A percentile compares a stretch with the other conserved stretches of the same genome.
Evolutionary conservation across 2,329 filamentous ascomycete species (phyloP).

Genomic region (Gaeumannomyces tritici): DNA sequence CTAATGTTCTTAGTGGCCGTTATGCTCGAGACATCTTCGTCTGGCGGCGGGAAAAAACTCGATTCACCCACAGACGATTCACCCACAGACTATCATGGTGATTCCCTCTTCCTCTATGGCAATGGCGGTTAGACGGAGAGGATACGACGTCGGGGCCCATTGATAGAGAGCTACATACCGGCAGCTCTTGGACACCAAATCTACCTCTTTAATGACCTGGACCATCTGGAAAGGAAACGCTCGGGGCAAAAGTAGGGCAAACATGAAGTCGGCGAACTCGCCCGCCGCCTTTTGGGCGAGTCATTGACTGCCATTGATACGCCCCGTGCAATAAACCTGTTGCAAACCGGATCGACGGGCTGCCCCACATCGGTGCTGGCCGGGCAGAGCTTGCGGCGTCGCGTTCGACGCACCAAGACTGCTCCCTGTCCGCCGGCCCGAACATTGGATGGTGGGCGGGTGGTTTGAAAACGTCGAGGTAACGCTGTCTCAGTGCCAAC

Average conservation of each 20-base stretch:
- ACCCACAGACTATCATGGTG: no score
- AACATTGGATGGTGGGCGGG: no score
- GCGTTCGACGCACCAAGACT: background rate
- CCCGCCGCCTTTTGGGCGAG: background rate
- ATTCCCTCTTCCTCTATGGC: background rate
- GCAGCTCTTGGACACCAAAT: no score
- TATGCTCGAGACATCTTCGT: no score
- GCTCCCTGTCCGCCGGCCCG: no score
- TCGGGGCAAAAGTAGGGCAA: no score
- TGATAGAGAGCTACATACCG: background rate
- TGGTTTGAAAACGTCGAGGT: no score
- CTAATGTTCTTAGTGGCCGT: background rate
- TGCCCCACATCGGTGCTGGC: background rate
- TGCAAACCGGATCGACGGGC: background rate
- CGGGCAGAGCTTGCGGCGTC: background rate
- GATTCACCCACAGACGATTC: background rate
- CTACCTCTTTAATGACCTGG: background rate
- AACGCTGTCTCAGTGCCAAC: no score
- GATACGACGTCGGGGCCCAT: background rate
- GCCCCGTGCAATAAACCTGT: background rate
- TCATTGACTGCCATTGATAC: background rate
- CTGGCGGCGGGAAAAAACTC: background rate
- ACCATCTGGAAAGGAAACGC: no score
- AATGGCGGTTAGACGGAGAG: background rate
- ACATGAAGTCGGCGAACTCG: no score